Conservation (phyloP, 345 rosid species). For the Camelina laxa region DNA sequence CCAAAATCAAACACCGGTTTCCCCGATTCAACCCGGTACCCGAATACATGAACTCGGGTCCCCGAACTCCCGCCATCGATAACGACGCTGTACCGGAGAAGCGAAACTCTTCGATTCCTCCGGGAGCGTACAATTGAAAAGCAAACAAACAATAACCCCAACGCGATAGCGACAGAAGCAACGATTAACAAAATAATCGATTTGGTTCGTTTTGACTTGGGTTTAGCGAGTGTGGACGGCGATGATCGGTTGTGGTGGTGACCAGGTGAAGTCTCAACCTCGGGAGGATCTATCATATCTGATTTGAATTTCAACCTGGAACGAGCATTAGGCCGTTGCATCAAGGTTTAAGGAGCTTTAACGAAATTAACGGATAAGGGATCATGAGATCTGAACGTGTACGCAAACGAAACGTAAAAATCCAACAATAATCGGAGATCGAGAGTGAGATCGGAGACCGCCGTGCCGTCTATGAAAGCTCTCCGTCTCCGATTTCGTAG, state of each 20-base stretch:
- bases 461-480: constrained; percentile 26
- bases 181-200: constrained; percentile 38
- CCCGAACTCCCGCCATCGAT: constrained; percentile 95
- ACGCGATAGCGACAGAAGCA: constrained; percentile 31
- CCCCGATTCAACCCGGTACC: constrained; percentile 46
- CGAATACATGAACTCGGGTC: constrained; percentile 70
- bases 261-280: constrained; percentile 55
- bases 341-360: constrained; percentile 50
- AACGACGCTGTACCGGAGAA: constrained; percentile 50
- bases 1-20: constrained; percentile 58
- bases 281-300: constrained; percentile 75
- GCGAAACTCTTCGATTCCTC: constrained; percentile 9
- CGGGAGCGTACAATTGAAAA: constrained; percentile 39
- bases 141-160: constrained; percentile 40
- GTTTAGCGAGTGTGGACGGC: constrained; percentile 42
- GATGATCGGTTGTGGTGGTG: constrained; percentile 42
- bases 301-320: constrained; percentile 47
- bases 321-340: constrained; percentile 81
- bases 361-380: constrained; percentile 13
- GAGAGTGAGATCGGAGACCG: constrained; percentile 15
- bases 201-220: constrained; percentile 42
- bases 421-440: constrained; percentile 25
- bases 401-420: not conserved
- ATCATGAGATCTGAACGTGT: constrained; percentile 40
- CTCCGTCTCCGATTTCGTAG: constrained; percentile 33